Evolutionary conservation across 176 grass and related monocot species (phyloP).

Genomic region (Oryza nivara): DNA sequence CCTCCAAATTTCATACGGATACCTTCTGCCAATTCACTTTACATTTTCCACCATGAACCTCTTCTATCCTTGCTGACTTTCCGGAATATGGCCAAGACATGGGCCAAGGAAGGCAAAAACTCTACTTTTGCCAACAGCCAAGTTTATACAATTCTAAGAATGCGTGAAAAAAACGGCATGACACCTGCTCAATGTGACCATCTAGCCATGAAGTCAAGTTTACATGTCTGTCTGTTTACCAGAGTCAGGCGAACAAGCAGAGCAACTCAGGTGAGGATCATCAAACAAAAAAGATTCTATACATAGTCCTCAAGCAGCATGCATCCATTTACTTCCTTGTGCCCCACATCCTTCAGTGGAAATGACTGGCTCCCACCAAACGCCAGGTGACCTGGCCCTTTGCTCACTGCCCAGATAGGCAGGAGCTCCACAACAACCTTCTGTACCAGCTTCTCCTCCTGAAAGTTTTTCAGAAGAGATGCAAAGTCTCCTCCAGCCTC

Average conservation of each 20-base stretch:
- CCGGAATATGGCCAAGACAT: too few species aligned
- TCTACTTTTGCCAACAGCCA: too few species aligned
- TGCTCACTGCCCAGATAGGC: constrained; percentile 59
- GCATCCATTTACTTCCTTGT: constrained; percentile 41
- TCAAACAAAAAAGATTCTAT: constrained; percentile 2
- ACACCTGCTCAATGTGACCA: too few species aligned
- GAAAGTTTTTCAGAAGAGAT: constrained; percentile 51
- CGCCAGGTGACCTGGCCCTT: constrained; percentile 27
- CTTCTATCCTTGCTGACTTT: too few species aligned
- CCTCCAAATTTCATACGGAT: too few species aligned
- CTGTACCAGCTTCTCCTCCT: constrained; percentile 67
- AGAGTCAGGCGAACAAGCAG: too few species aligned
- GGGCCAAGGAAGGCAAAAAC: too few species aligned
- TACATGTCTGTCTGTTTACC: constrained; percentile 9
- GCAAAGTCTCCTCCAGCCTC: constrained; percentile 41
- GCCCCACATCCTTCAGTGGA: constrained; percentile 54
- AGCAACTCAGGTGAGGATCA: not conserved
- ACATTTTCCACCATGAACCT: too few species aligned
- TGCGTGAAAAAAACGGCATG: too few species aligned
- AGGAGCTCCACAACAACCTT: constrained; percentile 75
- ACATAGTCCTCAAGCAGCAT: constrained; percentile 77
- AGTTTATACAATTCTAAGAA: too few species aligned
- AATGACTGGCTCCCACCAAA: constrained; percentile 52
- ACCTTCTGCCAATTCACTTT: too few species aligned
- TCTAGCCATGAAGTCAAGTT: not conserved